Percentiles rank a stretch among this genome's conserved stretches.
Conservation (phyloP, 2,329 filamentous ascomycete species). For the Scolecobasidium constrictum region DNA sequence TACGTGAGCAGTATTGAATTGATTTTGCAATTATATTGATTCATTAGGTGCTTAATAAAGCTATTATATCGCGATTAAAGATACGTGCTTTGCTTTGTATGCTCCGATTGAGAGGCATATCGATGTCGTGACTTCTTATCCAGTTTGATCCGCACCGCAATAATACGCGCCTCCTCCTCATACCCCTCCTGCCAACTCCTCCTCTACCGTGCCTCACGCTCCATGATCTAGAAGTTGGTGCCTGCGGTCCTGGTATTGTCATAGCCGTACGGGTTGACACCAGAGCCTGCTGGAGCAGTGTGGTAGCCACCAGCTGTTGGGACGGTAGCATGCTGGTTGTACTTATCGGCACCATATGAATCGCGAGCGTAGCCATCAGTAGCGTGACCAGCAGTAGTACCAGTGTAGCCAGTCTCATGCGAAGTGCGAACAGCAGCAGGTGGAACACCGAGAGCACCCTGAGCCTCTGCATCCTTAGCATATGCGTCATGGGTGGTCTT, state of each 20-base stretch:
- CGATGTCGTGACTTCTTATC: too few relatives aligned
- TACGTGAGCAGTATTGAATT: too few relatives aligned
- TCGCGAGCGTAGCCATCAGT: slow-evolving; percentile 20
- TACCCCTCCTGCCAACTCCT: too few relatives aligned
- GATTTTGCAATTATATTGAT: too few relatives aligned
- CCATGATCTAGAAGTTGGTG: slow-evolving; percentile 2
- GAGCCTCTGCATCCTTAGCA: slow-evolving; percentile 31
- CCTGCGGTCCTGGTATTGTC: slow-evolving; percentile 16
- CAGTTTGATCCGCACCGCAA: too few relatives aligned
- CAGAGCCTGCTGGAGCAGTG: slow-evolving; percentile 31
- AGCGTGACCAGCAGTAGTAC: slow-evolving; percentile 23
- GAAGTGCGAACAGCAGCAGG: slow-evolving; percentile 29
- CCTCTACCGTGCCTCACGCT: too few relatives aligned
- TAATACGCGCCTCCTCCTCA: too few relatives aligned
- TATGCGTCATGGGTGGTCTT: slow-evolving; percentile 19
- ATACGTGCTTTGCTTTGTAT: too few relatives aligned
- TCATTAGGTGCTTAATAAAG: too few relatives aligned
- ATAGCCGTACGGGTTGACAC: slow-evolving; percentile 27
- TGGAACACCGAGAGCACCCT: slow-evolving; percentile 17
- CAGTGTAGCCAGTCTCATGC: slow-evolving; percentile 40
- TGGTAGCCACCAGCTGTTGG: slow-evolving; percentile 26
- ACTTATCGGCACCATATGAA: slow-evolving; percentile 21
- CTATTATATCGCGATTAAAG: too few relatives aligned
- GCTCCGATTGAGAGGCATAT: too few relatives aligned
- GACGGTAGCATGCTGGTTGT: slow-evolving; percentile 16